Evolutionary conservation across 441 rosid genomes (phyloP).

Genomic region (Monsonia emarginata): DNA sequence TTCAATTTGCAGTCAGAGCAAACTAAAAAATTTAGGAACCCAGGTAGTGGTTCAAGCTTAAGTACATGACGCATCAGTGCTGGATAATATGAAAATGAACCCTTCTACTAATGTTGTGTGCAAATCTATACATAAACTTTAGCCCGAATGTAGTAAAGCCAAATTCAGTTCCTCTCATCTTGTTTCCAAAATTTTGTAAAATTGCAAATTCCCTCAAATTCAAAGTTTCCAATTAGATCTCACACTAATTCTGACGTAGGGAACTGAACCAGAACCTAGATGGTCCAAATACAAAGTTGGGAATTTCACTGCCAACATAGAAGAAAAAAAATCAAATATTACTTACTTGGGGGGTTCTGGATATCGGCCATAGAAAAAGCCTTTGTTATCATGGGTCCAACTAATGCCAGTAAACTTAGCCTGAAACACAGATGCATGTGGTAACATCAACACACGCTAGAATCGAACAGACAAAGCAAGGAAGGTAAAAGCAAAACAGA

Average conservation of each 20-base stretch:
- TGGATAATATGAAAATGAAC: background rate
- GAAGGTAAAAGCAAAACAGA: constrained; percentile 9
- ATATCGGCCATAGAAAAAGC: constrained; percentile 84
- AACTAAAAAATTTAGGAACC: background rate
- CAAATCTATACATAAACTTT: background rate
- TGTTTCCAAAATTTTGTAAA: background rate
- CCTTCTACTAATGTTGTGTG: background rate
- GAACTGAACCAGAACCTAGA: background rate
- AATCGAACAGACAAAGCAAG: background rate
- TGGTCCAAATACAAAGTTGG: background rate
- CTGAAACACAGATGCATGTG: constrained; percentile 29
- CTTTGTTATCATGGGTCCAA: constrained; percentile 81
- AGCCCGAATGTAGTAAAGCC: background rate
- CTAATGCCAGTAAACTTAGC: constrained; percentile 60
- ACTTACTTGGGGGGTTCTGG: constrained; percentile 89
- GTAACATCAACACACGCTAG: background rate
- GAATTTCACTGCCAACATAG: background rate
- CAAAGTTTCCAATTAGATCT: background rate
- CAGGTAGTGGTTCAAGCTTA: background rate
- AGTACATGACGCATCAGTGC: background rate
- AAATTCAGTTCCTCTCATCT: background rate
- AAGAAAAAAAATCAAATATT: background rate
- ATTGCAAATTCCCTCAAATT: background rate
- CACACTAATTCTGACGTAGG: background rate
- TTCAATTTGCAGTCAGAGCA: background rate